A percentile compares a stretch with the other conserved stretches of the same genome.
Evolutionary conservation across 192 early-diverging fungal species (phyloP).

Genomic region (Borealophlyctis nickersoniae): DNA sequence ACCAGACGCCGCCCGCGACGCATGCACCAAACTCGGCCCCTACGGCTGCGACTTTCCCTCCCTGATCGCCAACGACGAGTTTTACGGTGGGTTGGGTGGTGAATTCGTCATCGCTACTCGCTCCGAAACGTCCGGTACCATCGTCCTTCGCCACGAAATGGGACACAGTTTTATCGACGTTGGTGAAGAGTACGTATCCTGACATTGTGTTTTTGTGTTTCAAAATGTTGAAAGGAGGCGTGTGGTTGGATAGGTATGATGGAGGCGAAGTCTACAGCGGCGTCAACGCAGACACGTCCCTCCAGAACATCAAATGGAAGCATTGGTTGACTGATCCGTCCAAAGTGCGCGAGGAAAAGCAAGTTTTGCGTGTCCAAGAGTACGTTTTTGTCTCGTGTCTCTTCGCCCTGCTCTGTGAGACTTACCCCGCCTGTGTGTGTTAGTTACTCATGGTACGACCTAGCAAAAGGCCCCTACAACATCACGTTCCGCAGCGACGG

Average conservation of each 20-base stretch:
- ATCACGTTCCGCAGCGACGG: slow-evolving; percentile 50
- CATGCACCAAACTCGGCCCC: slow-evolving; percentile 46
- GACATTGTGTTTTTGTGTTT: too few relatives aligned
- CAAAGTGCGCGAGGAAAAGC: slow-evolving; percentile 35
- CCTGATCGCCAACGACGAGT: slow-evolving; percentile 58
- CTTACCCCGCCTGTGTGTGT: too few relatives aligned
- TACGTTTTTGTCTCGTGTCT: slow-evolving; percentile 24
- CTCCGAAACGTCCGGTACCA: slow-evolving; percentile 46
- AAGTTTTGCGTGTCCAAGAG: slow-evolving; percentile 44
- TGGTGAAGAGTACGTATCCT: slow-evolving; percentile 39
- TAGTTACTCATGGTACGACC: slow-evolving; percentile 54
- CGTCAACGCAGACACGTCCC: slow-evolving; percentile 33
- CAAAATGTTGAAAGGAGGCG: neutral
- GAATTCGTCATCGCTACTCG: slow-evolving; percentile 60
- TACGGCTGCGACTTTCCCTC: slow-evolving; percentile 58
- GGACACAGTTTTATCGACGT: slow-evolving; percentile 41
- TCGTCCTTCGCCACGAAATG: slow-evolving; percentile 58
- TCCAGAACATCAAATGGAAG: slow-evolving; percentile 53
- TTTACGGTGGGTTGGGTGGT: slow-evolving; percentile 61
- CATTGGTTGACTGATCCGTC: slow-evolving; percentile 54
- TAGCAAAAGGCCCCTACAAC: slow-evolving; percentile 49
- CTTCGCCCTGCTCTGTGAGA: neutral
- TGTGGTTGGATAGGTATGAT: slow-evolving; percentile 26
- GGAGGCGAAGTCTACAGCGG: slow-evolving; percentile 48
- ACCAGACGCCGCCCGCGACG: slow-evolving; percentile 43